Evolutionary conservation across 352 stramenopile genomes (phyloP).

Genomic region (Blastocystis hominis): DNA sequence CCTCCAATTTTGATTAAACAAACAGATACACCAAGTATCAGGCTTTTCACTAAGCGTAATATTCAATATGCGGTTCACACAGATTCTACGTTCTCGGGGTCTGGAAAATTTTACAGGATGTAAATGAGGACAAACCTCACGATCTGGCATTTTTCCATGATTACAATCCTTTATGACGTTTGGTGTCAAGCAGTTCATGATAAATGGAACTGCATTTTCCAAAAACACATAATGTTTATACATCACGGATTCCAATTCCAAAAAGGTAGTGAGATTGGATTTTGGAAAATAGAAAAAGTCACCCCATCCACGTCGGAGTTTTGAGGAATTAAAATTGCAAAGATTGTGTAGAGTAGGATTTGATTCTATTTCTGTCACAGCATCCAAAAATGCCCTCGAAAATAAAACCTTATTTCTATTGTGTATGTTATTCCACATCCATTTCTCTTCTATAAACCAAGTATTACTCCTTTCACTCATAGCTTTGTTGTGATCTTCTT

Average conservation of each 20-base stretch:
- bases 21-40: not conserved
- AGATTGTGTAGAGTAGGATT: not conserved
- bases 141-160: not conserved
- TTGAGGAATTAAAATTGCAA: not conserved
- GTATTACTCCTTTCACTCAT: not conserved
- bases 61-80: not conserved
- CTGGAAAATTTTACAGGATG: slow-evolving; percentile 19
- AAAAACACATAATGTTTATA: not conserved
- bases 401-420: not conserved
- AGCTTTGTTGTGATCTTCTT: not conserved
- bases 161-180: not conserved
- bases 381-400: not conserved
- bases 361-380: not conserved
- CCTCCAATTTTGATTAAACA: not conserved
- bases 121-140: not conserved
- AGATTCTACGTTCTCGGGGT: not conserved
- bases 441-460: not conserved
- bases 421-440: not conserved
- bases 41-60: not conserved
- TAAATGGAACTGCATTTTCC: not conserved
- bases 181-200: not conserved
- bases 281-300: slow-evolving; percentile 21
- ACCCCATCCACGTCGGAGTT: not conserved
- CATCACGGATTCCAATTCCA: not conserved
- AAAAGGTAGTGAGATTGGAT: not conserved